A percentile compares a stretch with the other conserved stretches of the same genome.
These are phyloP conservation scores for Penicillium cataractarum DNA, from an alignment of 495 filamentous ascomycete species.

Conservation along the genomic window DNA sequence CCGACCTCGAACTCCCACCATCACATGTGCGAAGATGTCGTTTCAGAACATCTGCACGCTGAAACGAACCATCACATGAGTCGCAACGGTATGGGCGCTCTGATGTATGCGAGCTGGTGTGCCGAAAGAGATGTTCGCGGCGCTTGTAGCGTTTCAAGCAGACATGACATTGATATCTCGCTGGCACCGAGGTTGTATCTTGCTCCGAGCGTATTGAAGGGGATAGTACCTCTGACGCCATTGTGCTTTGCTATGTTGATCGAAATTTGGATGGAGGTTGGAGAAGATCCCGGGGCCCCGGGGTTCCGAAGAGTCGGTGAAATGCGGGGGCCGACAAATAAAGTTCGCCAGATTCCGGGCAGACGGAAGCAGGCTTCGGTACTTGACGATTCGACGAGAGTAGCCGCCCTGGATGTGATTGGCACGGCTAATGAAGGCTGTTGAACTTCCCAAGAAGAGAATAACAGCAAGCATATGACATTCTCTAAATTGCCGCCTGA, in stretches of 20 bases:
- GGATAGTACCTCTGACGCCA: background rate
- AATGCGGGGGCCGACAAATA: conserved; percentile 10
- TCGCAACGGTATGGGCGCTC: conserved; percentile 25
- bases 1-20: conserved; percentile 13
- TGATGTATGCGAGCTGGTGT: conserved; percentile 24
- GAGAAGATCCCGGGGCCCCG: background rate
- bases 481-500: background rate
- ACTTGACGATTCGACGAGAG: background rate
- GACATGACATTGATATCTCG: conserved; percentile 23
- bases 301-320: background rate
- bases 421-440: background rate
- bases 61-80: conserved; percentile 22
- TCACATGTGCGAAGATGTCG: conserved; percentile 22
- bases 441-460: background rate
- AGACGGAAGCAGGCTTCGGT: background rate
- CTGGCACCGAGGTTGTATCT: background rate
- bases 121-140: conserved; percentile 26
- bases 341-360: conserved; percentile 5
- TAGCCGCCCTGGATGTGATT: background rate
- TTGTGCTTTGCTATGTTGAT: background rate
- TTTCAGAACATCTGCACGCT: conserved; percentile 27
- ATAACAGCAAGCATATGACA: background rate
- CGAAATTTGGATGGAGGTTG: background rate
- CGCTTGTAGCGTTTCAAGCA: conserved; percentile 26
- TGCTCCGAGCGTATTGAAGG: background rate